Conservation (phyloP, 2,329 filamentous ascomycete genomes). For the Elsinoe batatas region DNA sequence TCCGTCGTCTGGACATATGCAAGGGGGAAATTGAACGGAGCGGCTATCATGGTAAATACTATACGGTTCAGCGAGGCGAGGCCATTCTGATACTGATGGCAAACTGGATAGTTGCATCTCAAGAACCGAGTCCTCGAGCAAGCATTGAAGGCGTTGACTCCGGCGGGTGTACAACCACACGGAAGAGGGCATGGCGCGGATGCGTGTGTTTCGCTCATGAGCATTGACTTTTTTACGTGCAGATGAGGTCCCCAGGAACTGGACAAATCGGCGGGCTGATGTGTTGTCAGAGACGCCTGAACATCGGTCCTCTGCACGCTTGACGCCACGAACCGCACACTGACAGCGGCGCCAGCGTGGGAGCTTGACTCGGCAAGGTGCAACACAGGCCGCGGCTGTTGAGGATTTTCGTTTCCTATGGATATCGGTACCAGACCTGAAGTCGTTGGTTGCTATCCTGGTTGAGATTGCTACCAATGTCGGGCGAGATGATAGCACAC, state of each 20-base stretch:
- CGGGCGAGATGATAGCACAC: no score
- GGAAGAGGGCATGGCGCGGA: background rate
- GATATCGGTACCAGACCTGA: background rate
- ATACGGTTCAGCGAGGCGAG: constrained; percentile 3
- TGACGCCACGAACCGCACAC: constrained; percentile 13
- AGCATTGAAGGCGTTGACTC: background rate
- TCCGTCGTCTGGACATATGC: constrained; percentile 6
- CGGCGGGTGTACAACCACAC: background rate
- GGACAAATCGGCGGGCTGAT: constrained; percentile 11
- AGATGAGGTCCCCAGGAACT: constrained; percentile 8
- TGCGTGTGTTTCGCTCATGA: background rate
- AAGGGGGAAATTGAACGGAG: constrained; percentile 6
- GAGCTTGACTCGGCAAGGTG: constrained; percentile 6
- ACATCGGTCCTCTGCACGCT: constrained; percentile 11
- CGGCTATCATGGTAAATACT: background rate
- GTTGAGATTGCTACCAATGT: background rate
- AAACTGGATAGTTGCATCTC: background rate
- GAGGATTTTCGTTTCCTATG: background rate
- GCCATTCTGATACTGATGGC: background rate
- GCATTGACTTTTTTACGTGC: constrained; percentile 9
- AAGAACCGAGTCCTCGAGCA: background rate
- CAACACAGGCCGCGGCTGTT: background rate
- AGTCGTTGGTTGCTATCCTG: background rate
- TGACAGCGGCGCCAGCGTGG: background rate
- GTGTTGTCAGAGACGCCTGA: constrained; percentile 13